Base-by-base conservation (phyloP, 345 rosid genomes). In the Eucalyptus polybractea region DNA sequence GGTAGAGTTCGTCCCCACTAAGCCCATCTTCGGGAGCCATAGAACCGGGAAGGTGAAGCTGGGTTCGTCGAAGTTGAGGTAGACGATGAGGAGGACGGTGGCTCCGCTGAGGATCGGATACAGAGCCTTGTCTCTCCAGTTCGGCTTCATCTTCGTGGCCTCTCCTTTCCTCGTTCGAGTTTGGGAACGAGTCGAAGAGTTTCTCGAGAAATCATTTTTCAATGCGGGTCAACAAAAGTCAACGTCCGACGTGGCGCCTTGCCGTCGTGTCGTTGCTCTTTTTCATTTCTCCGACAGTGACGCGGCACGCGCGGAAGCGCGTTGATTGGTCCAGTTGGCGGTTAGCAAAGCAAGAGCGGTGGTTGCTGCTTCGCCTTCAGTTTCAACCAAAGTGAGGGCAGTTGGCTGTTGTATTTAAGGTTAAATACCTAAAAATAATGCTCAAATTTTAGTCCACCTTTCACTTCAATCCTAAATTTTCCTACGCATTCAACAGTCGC, bases 11-110 rank as follows among this genome's bases (percentile, higher is more conserved):
- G 91, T 91, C 40, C 91, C 87, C 50, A 91, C 91, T 83, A 93
- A 93, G 19, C 93, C 92, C 93, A 93, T 91, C 42, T 83, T 62
- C 56, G 92, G 93, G 44, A 89, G 95, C 92, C 92, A 91, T 13
- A 88, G 49, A 16, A 72, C 33, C 4, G 92, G 91, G 88, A 67
- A 67, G 80, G 22, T 15, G 80, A 91, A 50, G 88, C 58, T 19
- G 65, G 88, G 81, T 88, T 7, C 51, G 86, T 86, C 88, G 86
- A 88, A 90, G 87, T 54, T 90, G 69, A 91, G 88, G 92, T 92
- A 93, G 89, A 93, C 54, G 86, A 91, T 54, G 67, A 89, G 45
- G 40, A 90, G 87, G 50, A 94, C 29, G 31, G 92, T 49, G 87
- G 91, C 67, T 3, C 85, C 88, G 50, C 95, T 93, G 65, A 90